Conservation (phyloP, 352 stramenopile species). For the Pythium myriotylum region DNA sequence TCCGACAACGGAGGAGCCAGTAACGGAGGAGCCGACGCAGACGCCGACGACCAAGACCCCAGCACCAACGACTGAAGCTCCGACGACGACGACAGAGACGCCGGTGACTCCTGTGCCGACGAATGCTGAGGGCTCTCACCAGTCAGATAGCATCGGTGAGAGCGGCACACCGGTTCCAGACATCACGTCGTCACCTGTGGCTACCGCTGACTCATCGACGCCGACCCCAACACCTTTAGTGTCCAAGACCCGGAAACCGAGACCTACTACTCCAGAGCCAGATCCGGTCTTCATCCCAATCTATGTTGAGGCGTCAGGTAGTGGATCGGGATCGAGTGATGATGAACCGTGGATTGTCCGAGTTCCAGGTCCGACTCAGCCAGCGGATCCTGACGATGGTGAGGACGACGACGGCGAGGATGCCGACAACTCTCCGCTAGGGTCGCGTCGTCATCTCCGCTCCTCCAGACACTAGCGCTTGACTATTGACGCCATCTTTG, state of each 20-base stretch:
- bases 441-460: conserved; percentile 3
- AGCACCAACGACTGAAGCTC: too few relatives aligned
- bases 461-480: neutral
- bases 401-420: neutral
- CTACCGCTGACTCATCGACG: neutral
- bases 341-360: conserved; percentile 4
- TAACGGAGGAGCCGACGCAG: too few relatives aligned
- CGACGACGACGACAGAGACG: too few relatives aligned
- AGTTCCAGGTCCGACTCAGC: neutral
- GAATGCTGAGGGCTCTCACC: too few relatives aligned
- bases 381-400: neutral
- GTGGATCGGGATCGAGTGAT: conserved; percentile 2
- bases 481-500: neutral
- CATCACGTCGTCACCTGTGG: too few relatives aligned
- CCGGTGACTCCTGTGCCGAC: too few relatives aligned
- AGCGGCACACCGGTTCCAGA: too few relatives aligned
- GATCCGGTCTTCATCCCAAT: conserved; percentile 1
- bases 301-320: conserved; percentile 2
- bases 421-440: neutral
- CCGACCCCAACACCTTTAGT: neutral
- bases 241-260: neutral
- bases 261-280: neutral
- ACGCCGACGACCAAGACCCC: too few relatives aligned
- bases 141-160: too few relatives aligned
- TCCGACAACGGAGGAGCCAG: too few relatives aligned